Percentiles rank a stretch among this genome's conserved stretches.
Evolutionary conservation across 768 basidiomycete genomes (phyloP).

Genomic region (Crepidotus variabilis): DNA sequence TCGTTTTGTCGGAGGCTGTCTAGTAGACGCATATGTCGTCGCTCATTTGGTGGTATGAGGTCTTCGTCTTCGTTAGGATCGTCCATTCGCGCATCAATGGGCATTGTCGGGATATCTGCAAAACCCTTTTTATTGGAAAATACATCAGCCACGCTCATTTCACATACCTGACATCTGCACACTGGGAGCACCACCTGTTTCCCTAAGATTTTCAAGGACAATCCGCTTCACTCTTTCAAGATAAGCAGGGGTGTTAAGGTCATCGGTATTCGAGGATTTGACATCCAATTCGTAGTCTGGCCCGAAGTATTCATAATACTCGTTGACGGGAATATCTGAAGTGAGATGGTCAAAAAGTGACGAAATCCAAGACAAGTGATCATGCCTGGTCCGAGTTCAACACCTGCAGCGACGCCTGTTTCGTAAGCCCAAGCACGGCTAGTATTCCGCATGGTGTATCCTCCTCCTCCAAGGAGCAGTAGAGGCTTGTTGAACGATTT

Average conservation of each 20-base stretch:
- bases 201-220: slow-evolving; percentile 86
- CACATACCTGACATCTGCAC: slow-evolving; percentile 80
- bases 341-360: background rate
- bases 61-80: slow-evolving; percentile 84
- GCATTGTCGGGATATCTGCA: slow-evolving; percentile 77
- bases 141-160: background rate
- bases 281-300: slow-evolving; percentile 97
- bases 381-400: slow-evolving; percentile 82
- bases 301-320: slow-evolving; percentile 99
- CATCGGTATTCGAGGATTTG: slow-evolving; percentile 90
- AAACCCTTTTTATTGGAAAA: background rate
- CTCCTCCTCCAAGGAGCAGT: slow-evolving; percentile 93
- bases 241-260: slow-evolving; percentile 91
- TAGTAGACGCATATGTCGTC: slow-evolving; percentile 71
- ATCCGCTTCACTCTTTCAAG: slow-evolving; percentile 90
- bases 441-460: slow-evolving; percentile 98
- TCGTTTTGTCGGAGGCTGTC: slow-evolving; percentile 83
- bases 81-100: slow-evolving; percentile 82
- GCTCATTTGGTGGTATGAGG: slow-evolving; percentile 68
- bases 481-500: slow-evolving; percentile 94
- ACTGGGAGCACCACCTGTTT: slow-evolving; percentile 85
- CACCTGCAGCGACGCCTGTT: slow-evolving; percentile 96
- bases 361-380: background rate
- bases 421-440: slow-evolving; percentile 97
- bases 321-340: slow-evolving; percentile 93